Percentiles rank a stretch among this genome's conserved stretches.
phyloP scores from a whole-genome alignment of 495 filamentous ascomycete genomes.

The Niebla homalea region DNA sequence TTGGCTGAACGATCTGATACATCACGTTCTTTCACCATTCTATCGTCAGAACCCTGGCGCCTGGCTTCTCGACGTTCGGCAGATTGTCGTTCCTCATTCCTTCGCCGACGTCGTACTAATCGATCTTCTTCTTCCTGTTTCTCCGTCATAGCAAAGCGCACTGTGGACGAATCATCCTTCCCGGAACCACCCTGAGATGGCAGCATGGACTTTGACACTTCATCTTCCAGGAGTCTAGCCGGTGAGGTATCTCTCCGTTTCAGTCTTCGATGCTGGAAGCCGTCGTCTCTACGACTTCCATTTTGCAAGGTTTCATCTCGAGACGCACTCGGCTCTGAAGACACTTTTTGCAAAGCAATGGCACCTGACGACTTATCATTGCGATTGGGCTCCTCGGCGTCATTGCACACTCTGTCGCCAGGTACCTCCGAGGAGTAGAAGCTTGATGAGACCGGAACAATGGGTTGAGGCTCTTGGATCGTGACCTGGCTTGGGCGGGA shows the following conservation, averaged over 20 bases:
- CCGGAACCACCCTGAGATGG: slow-evolving; percentile 23
- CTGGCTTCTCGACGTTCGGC: slow-evolving; percentile 6
- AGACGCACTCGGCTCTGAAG: neutral
- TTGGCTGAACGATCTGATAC: neutral
- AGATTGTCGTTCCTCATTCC: slow-evolving; percentile 17
- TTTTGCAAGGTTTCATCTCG: neutral
- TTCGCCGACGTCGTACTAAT: slow-evolving; percentile 23
- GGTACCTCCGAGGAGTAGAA: slow-evolving; percentile 33
- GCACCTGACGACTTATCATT: slow-evolving; percentile 24
- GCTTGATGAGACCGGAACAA: slow-evolving; percentile 40
- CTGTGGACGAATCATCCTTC: slow-evolving; percentile 31
- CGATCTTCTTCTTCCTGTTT: slow-evolving; percentile 35
- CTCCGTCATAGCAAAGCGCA: slow-evolving; percentile 34
- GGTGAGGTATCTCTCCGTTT: slow-evolving; percentile 14
- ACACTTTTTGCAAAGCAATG: slow-evolving; percentile 15
- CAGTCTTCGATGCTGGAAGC: neutral
- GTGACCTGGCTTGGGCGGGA: slow-evolving; percentile 36
- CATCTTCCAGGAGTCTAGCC: slow-evolving; percentile 4
- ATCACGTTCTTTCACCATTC: neutral
- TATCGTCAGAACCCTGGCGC: slow-evolving; percentile 4
- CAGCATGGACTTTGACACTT: neutral
- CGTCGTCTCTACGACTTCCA: neutral
- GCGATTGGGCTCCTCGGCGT: slow-evolving; percentile 24
- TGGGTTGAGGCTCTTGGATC: slow-evolving; percentile 44
- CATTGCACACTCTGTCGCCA: neutral